Evolutionary conservation across 1,139 yeast genomes (phyloP).

Genomic region (Debaryomycetaceae sp.): DNA sequence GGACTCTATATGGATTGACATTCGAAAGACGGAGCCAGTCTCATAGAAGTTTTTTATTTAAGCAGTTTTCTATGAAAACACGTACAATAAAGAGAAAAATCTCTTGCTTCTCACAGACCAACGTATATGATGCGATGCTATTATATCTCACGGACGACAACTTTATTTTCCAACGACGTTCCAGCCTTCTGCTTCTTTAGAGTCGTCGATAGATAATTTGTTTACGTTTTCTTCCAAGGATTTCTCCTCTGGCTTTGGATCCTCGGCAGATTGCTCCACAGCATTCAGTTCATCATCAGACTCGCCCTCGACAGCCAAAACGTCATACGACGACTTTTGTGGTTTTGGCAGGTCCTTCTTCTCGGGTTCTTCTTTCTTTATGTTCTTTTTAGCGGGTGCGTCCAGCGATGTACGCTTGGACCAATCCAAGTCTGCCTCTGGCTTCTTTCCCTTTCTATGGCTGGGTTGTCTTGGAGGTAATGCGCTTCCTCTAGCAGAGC

Average conservation of each 20-base stretch:
- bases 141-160: background rate
- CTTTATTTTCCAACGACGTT: slow-evolving; percentile 54
- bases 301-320: slow-evolving; percentile 56
- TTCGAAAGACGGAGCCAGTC: background rate
- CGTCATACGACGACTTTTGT: slow-evolving; percentile 61
- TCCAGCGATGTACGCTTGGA: slow-evolving; percentile 35
- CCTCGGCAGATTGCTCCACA: slow-evolving; percentile 12
- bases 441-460: slow-evolving; percentile 22
- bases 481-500: slow-evolving; percentile 21
- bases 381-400: slow-evolving; percentile 17
- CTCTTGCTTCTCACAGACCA: background rate
- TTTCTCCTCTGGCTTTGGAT: slow-evolving; percentile 10
- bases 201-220: slow-evolving; percentile 33
- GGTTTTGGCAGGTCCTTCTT: slow-evolving; percentile 40
- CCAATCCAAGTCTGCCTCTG: slow-evolving; percentile 28
- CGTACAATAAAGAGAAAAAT: background rate
- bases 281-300: slow-evolving; percentile 50
- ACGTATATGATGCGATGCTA: background rate
- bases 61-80: background rate
- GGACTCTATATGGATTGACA: background rate
- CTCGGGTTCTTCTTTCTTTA: slow-evolving; percentile 18
- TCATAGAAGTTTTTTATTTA: background rate
- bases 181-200: slow-evolving; percentile 54
- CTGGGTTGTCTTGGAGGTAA: slow-evolving; percentile 27
- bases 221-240: slow-evolving; percentile 45